A percentile compares a stretch with the other conserved stretches of the same genome.
Conservation (phyloP, 305 asterid species). For the Plantago coronopus region DNA sequence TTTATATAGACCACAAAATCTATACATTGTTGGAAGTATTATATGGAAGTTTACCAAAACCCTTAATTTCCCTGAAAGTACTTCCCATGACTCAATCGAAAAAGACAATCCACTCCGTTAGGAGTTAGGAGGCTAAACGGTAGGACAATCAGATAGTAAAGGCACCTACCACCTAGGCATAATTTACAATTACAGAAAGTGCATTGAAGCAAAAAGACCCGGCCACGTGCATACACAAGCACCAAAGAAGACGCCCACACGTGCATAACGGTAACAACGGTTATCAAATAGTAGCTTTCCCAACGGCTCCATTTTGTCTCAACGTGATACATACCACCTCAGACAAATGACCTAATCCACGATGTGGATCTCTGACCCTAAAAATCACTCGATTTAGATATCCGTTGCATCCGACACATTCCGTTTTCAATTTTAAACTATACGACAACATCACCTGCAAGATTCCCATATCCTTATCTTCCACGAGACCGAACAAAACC, state of each 20-base stretch:
- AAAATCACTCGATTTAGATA: not conserved
- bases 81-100: not conserved
- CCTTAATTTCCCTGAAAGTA: not conserved
- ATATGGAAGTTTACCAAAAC: not conserved
- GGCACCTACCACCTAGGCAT: not conserved
- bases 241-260: not conserved
- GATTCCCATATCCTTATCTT: too few relatives aligned
- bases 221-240: not conserved
- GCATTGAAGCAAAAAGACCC: not conserved
- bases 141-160: not conserved
- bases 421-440: too few relatives aligned
- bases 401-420: too few relatives aligned
- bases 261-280: not conserved
- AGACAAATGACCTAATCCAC: not conserved
- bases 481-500: not conserved
- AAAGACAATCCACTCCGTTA: not conserved
- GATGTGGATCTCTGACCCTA: not conserved
- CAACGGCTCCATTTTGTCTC: not conserved
- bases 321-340: not conserved
- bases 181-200: not conserved
- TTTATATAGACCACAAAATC: not conserved
- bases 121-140: not conserved
- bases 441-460: too few relatives aligned
- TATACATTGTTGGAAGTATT: conserved; percentile 9
- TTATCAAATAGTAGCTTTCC: not conserved